These are phyloP conservation scores for Gyromitra esculenta DNA, from an alignment of 2,329 filamentous ascomycete genomes.

Conservation along the genomic window DNA sequence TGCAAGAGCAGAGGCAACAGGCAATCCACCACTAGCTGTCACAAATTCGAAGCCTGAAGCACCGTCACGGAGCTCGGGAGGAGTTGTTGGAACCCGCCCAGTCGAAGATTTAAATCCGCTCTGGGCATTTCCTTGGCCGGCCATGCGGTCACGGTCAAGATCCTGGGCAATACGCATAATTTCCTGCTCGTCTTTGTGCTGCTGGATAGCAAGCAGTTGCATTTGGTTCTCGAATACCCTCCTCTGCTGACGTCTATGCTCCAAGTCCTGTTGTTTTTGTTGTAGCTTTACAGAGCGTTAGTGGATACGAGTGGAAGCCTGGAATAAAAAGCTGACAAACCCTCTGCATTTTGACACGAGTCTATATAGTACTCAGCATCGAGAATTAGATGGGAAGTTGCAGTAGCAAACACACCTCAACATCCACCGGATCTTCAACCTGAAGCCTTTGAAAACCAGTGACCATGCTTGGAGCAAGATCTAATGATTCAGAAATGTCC, in stretches of 20 bases:
- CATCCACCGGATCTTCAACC: slow-evolving; percentile 37
- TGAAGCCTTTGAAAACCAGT: slow-evolving; percentile 42
- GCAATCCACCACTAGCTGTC: slow-evolving; percentile 49
- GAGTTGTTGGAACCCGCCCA: slow-evolving; percentile 82
- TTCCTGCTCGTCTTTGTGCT: slow-evolving; percentile 82
- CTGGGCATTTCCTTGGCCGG: slow-evolving; percentile 63
- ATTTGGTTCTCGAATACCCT: slow-evolving; percentile 91
- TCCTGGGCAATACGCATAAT: slow-evolving; percentile 86
- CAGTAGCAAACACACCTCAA: slow-evolving; percentile 36
- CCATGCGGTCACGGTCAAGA: slow-evolving; percentile 65
- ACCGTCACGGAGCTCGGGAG: slow-evolving; percentile 86
- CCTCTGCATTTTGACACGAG: slow-evolving; percentile 44
- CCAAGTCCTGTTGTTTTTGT: slow-evolving; percentile 92
- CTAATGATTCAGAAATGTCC: slow-evolving; percentile 66
- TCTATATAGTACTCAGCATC: slow-evolving; percentile 44
- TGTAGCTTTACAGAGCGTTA: slow-evolving; percentile 74
- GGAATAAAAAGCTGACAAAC: slow-evolving; percentile 39
- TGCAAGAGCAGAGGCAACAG: slow-evolving; percentile 64
- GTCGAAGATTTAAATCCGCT: slow-evolving; percentile 76
- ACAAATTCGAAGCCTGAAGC: slow-evolving; percentile 58
- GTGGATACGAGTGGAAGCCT: slow-evolving; percentile 50
- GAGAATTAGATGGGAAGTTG: slow-evolving; percentile 25
- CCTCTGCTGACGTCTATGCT: slow-evolving; percentile 87
- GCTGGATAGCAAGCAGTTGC: slow-evolving; percentile 85
- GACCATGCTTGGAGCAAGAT: slow-evolving; percentile 59